These are phyloP conservation scores for Claviceps arundinis DNA, from an alignment of 2,329 filamentous ascomycete species.

Conservation along the genomic window DNA sequence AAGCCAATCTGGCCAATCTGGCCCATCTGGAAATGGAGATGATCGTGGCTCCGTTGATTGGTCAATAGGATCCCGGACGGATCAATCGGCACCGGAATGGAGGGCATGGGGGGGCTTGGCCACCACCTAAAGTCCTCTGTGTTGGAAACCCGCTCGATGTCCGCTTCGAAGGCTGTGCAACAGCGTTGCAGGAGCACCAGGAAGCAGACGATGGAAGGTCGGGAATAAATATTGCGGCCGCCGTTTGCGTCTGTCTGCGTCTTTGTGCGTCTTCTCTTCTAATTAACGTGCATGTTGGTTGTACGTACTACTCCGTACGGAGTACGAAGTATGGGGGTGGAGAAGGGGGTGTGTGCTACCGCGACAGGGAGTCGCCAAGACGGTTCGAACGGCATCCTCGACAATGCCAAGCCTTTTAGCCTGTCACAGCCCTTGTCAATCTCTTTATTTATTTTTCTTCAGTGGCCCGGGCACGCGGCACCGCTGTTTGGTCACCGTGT, in stretches of 20 bases:
- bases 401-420: slow-evolving; percentile 12
- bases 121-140: too few species aligned
- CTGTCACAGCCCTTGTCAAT: neutral
- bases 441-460: neutral
- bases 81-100: slow-evolving; percentile 5
- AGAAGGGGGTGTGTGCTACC: slow-evolving; percentile 8
- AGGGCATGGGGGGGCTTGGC: neutral
- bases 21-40: slow-evolving; percentile 5
- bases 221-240: slow-evolving; percentile 5
- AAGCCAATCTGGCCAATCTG: neutral
- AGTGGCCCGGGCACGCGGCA: neutral
- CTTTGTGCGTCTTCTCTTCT: too few species aligned
- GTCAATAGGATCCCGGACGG: slow-evolving; percentile 2
- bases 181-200: too few species aligned
- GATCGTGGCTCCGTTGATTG: slow-evolving; percentile 5
- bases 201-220: neutral
- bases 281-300: too few species aligned
- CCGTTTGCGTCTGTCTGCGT: neutral
- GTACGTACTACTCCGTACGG: too few species aligned
- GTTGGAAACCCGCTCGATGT: too few species aligned
- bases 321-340: neutral
- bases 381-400: slow-evolving; percentile 25
- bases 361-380: slow-evolving; percentile 24
- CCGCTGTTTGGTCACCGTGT: neutral
- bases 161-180: too few species aligned